Conservation (phyloP, 208 protist species). For the Acanthamoeba royreba region DNA sequence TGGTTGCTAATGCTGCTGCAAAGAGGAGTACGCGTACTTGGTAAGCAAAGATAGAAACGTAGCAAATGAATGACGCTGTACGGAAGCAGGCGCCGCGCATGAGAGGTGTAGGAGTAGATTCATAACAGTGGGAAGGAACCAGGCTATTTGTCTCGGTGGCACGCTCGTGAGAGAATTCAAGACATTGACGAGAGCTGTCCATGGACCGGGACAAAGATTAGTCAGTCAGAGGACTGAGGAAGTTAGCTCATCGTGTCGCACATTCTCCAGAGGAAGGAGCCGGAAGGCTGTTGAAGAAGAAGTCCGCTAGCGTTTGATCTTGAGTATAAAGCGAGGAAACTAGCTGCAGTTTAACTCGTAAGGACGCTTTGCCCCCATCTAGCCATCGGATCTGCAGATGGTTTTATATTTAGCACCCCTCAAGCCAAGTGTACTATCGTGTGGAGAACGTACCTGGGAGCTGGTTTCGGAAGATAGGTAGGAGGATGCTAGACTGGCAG, state of each 20-base stretch:
- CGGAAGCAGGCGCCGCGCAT: background rate
- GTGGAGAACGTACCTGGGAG: background rate
- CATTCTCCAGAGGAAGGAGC: background rate
- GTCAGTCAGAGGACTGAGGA: background rate
- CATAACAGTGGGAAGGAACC: background rate
- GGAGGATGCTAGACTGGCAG: background rate
- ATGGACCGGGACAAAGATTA: background rate
- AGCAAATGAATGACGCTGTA: background rate
- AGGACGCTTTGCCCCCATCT: constrained; percentile 42
- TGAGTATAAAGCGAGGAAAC: constrained; percentile 50
- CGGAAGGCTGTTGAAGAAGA: background rate
- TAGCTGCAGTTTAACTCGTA: constrained; percentile 41
- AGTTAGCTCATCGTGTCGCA: background rate
- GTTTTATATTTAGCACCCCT: background rate
- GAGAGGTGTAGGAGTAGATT: background rate
- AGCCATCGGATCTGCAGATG: background rate
- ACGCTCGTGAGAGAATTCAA: background rate
- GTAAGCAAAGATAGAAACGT: background rate
- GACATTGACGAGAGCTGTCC: background rate
- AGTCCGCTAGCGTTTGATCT: constrained; percentile 17
- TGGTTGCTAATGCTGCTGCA: background rate
- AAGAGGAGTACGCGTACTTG: background rate
- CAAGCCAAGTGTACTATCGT: background rate
- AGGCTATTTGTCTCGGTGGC: background rate
- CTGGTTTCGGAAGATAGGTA: constrained; percentile 4